Percentiles rank a stretch among this genome's conserved stretches.
Evolutionary conservation across 768 basidiomycete genomes (phyloP).

Genomic region (Hydnum rufescens): DNA sequence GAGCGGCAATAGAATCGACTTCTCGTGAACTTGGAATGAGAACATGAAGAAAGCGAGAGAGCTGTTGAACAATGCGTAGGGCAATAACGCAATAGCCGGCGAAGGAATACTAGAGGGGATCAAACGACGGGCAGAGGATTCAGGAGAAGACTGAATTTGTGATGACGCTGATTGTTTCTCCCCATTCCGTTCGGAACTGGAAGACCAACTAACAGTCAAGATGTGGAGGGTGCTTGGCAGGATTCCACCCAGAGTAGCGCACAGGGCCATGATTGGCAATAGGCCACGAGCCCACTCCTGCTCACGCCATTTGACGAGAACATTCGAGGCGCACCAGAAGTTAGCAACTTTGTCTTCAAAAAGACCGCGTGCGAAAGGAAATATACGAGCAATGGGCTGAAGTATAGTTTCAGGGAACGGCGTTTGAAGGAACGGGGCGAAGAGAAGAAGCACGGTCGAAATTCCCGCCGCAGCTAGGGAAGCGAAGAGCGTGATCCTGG

Average conservation of each 20-base stretch:
- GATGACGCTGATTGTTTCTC: no score
- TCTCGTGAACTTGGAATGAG: constrained; percentile 94
- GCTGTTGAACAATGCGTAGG: constrained; percentile 57
- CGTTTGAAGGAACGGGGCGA: constrained; percentile 57
- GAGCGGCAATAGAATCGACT: constrained; percentile 71
- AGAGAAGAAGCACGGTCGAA: constrained; percentile 44
- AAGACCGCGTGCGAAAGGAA: constrained; percentile 76
- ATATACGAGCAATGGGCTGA: constrained; percentile 63
- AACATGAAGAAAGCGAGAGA: constrained; percentile 91
- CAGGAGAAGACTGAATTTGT: neutral
- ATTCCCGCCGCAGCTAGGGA: constrained; percentile 44
- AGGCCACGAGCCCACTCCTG: constrained; percentile 24
- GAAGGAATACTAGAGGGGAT: neutral
- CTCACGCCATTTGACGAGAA: constrained; percentile 66
- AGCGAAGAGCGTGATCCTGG: constrained; percentile 34
- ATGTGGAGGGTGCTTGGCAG: constrained; percentile 19
- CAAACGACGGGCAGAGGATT: neutral
- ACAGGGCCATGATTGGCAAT: constrained; percentile 46
- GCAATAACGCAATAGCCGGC: constrained; percentile 36
- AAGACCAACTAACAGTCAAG: constrained; percentile 12
- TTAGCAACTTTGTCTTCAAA: constrained; percentile 97
- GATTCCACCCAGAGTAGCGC: constrained; percentile 51
- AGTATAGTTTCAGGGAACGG: constrained; percentile 33
- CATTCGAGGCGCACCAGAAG: constrained; percentile 89
- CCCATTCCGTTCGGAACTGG: neutral